A percentile compares a stretch with the other conserved stretches of the same genome.
Conservation (phyloP, 2,329 filamentous ascomycete genomes). For the Periconia digitata region DNA sequence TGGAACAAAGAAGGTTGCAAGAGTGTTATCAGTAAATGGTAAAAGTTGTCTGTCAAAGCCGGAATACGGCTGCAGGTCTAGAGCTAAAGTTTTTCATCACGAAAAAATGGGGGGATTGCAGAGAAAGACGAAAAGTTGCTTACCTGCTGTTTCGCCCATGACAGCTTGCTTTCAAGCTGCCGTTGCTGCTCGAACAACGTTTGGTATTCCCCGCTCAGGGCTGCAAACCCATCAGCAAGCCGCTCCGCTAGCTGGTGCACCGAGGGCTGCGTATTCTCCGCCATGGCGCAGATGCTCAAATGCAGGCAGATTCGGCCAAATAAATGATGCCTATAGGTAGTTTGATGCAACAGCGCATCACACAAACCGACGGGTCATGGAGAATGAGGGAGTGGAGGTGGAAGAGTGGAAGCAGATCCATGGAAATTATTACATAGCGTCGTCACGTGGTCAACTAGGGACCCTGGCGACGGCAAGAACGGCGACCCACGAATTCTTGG, state of each 20-base stretch:
- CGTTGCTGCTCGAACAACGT: constrained; percentile 47
- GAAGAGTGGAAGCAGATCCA: background rate
- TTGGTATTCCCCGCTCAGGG: constrained; percentile 51
- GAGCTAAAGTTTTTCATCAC: constrained; percentile 55
- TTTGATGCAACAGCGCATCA: background rate
- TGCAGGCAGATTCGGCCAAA: background rate
- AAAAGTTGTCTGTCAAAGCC: constrained; percentile 48
- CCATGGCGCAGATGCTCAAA: constrained; percentile 21
- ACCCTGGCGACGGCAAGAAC: background rate
- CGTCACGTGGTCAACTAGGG: background rate
- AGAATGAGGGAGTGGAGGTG: constrained; percentile 5
- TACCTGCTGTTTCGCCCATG: constrained; percentile 54
- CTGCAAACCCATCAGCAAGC: constrained; percentile 51
- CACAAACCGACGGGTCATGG: background rate
- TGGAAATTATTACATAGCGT: background rate
- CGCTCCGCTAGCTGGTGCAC: constrained; percentile 42
- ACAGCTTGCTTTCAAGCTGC: constrained; percentile 51
- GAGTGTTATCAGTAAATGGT: constrained; percentile 44
- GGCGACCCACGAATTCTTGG: constrained; percentile 22
- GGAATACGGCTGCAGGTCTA: constrained; percentile 54
- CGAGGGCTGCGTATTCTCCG: constrained; percentile 22
- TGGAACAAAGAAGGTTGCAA: background rate
- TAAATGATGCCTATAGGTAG: background rate
- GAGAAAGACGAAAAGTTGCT: constrained; percentile 15
- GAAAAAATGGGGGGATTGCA: constrained; percentile 14